Percentiles rank a stretch among this genome's conserved stretches.
Evolutionary conservation across 306 rosid species (phyloP).

Genomic region (Citrullus colocynthis): DNA sequence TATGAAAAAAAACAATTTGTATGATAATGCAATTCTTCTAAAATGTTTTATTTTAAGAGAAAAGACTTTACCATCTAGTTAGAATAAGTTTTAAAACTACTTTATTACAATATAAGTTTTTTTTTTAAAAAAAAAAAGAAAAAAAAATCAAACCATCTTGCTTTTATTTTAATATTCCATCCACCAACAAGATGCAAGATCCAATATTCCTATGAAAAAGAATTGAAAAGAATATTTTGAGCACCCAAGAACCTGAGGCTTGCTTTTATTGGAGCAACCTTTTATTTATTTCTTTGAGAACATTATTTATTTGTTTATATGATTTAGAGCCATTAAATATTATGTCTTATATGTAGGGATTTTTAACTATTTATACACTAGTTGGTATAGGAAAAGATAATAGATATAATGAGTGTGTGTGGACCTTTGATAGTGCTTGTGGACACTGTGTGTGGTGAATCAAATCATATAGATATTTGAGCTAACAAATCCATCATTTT

Average conservation of each 20-base stretch:
- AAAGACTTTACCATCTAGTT: not conserved
- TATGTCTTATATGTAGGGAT: not conserved
- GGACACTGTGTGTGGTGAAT: not conserved
- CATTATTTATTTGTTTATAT: no score
- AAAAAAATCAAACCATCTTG: not conserved
- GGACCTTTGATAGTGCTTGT: slow-evolving; percentile 2
- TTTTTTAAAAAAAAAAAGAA: no score
- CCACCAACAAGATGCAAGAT: not conserved
- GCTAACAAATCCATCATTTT: slow-evolving; percentile 2
- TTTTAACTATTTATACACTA: not conserved
- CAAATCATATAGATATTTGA: slow-evolving; percentile 2
- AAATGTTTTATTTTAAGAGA: no score
- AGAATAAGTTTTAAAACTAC: not conserved
- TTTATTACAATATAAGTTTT: not conserved
- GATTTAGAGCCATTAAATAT: not conserved
- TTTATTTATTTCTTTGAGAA: not conserved
- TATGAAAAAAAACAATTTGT: no score
- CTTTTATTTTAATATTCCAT: not conserved
- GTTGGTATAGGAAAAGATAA: not conserved
- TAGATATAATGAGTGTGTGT: not conserved
- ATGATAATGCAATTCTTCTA: no score
- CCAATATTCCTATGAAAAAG: not conserved
- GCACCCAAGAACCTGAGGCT: not conserved
- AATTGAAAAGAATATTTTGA: not conserved
- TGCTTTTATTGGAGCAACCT: not conserved